Conservation (phyloP, 495 filamentous ascomycete species). For the Lineolata rhizophorae region DNA sequence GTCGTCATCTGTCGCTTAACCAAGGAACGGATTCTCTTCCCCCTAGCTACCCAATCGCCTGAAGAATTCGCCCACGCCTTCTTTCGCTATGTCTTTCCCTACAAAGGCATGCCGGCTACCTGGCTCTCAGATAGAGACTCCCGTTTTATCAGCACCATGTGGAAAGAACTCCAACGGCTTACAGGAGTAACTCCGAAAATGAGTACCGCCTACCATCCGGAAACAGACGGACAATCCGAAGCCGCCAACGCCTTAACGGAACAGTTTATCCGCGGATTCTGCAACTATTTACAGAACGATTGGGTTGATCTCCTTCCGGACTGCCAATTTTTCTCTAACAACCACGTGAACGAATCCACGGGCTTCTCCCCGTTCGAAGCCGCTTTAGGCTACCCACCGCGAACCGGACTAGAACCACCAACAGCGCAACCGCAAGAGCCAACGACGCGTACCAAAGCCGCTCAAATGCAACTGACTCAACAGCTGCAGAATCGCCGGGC, state of each 20-base stretch:
- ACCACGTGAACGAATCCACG: conserved; percentile 1
- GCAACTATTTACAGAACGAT: conserved; percentile 13
- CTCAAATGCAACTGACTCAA: not conserved
- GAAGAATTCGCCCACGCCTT: conserved; percentile 2
- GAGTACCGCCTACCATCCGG: conserved; percentile 8
- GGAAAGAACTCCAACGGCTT: conserved; percentile 6
- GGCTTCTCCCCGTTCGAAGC: not conserved
- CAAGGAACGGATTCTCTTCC: conserved; percentile 5
- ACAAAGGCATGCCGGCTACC: conserved; percentile 5
- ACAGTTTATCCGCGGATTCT: conserved; percentile 10
- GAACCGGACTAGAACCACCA: not conserved
- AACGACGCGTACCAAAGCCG: not conserved
- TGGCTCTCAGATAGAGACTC: conserved; percentile 10
- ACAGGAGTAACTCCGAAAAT: conserved; percentile 5
- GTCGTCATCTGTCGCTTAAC: conserved; percentile 5
- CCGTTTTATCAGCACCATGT: conserved; percentile 8
- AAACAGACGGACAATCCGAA: conserved; percentile 13
- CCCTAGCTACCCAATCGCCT: not conserved
- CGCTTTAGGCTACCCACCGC: not conserved
- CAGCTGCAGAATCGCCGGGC: not conserved
- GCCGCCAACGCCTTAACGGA: conserved; percentile 8
- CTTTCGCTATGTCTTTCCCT: conserved; percentile 2
- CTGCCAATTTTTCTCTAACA: conserved; percentile 4
- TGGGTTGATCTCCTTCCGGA: conserved; percentile 9
- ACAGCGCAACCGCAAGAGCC: not conserved